These are phyloP conservation scores for Casuarina cunninghamiana DNA, from an alignment of 306 rosid genomes.

Conservation along the genomic window DNA sequence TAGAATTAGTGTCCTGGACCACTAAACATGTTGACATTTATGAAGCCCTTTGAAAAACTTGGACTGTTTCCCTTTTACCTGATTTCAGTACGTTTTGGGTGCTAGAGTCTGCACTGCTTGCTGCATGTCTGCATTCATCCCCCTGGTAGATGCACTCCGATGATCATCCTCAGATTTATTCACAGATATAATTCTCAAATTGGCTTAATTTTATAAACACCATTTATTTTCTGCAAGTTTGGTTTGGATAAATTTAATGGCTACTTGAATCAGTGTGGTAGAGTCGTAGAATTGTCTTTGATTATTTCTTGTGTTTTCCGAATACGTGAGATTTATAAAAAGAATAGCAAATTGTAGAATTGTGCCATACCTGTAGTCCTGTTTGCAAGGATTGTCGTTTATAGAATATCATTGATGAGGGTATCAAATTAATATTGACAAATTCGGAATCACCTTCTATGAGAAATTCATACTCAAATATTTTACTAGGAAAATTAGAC, in stretches of 20 bases:
- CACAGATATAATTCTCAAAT: not conserved
- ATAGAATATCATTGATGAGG: not conserved
- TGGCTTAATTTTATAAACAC: not conserved
- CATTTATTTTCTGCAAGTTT: not conserved
- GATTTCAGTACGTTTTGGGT: not conserved
- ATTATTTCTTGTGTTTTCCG: not conserved
- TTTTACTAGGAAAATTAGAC: not conserved
- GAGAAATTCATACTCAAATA: not conserved
- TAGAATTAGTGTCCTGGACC: not conserved
- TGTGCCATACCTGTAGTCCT: not conserved
- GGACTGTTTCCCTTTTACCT: not conserved
- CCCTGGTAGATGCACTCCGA: not conserved
- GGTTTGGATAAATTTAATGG: slow-evolving; percentile 4
- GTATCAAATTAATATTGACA: not conserved
- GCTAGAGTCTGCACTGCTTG: not conserved
- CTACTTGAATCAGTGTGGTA: not conserved
- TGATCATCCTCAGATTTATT: not conserved
- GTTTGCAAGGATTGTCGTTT: not conserved
- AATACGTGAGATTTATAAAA: not conserved
- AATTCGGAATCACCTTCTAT: not conserved
- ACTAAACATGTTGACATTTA: not conserved
- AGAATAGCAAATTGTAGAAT: not conserved
- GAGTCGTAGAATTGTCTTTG: not conserved
- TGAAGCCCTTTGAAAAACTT: not conserved
- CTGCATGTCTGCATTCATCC: not conserved